Evolutionary conservation across 108 stramenopile species (phyloP).

Genomic region (Cyclotella sp.): DNA sequence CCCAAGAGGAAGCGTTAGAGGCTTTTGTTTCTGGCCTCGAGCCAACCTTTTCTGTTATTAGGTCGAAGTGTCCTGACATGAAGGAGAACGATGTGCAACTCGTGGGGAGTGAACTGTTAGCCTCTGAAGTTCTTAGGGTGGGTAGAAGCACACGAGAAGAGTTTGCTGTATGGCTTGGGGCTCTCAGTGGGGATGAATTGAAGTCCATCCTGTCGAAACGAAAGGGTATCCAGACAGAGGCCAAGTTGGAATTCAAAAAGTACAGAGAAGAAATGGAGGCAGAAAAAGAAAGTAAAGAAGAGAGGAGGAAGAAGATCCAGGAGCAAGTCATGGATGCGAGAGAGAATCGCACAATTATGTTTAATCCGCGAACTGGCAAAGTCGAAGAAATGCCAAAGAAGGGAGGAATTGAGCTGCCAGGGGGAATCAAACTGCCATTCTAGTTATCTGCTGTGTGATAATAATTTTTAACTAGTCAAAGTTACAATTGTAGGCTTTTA

Average conservation of each 20-base stretch:
- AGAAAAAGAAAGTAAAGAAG: slow-evolving; percentile 52
- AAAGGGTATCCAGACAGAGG: slow-evolving; percentile 66
- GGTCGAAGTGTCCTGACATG: slow-evolving; percentile 73
- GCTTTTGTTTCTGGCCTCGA: slow-evolving; percentile 75
- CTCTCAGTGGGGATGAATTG: slow-evolving; percentile 74
- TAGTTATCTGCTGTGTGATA: background rate
- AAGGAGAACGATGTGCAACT: slow-evolving; percentile 76
- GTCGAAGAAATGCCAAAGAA: slow-evolving; percentile 58
- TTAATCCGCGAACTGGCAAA: slow-evolving; percentile 78
- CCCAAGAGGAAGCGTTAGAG: slow-evolving; percentile 74
- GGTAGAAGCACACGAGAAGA: slow-evolving; percentile 74
- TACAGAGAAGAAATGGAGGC: slow-evolving; percentile 49
- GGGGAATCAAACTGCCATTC: slow-evolving; percentile 29
- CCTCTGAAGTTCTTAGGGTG: slow-evolving; percentile 72
- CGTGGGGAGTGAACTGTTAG: slow-evolving; percentile 80
- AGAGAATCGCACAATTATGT: slow-evolving; percentile 69
- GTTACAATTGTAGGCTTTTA: background rate
- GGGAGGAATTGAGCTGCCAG: slow-evolving; percentile 23
- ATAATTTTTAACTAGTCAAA: background rate
- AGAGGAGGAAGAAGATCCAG: slow-evolving; percentile 60
- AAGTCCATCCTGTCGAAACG: slow-evolving; percentile 66
- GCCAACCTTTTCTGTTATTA: slow-evolving; percentile 72
- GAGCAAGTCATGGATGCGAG: slow-evolving; percentile 73
- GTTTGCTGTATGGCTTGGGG: slow-evolving; percentile 81
- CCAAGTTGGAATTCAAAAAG: slow-evolving; percentile 58